Evolutionary conservation across 768 basidiomycete genomes (phyloP), one percentile per base, ranked within the genome.

Genomic region (Boletus vinaceobasis): DNA sequence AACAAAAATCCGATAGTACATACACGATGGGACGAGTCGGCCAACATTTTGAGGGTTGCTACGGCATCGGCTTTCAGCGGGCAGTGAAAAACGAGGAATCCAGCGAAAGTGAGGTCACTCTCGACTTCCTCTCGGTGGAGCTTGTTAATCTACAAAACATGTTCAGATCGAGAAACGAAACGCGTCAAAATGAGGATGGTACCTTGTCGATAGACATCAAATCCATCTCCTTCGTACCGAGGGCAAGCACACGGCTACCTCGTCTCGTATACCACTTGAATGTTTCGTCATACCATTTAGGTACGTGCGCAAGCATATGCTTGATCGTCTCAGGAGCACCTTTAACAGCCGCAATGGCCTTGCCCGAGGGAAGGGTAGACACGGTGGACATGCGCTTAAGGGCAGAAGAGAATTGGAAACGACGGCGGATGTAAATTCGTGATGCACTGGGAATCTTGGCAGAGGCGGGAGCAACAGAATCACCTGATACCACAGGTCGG

Each of bases 51-150:
- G 54, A 99, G 79, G 0, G 90, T 82, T 57, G 88, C 85, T 11
- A 98, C 79, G 2, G 97, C 97, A 69, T 99, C 97, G 15, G 83
- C 72, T 73, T 99, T 99, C 59, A 99, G 81, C 3, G 97, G 97
- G 67, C 95, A 98, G 66, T 98, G 95, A 84, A 99, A 99, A 21
- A 99, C 93, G 56, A 99, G 77, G 78, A 99, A 99, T 7, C 97
- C 97, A n/a, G 84, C 93, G 64, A 99, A 99, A 4, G 68, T 74
- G 43, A 99, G 78, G 1, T 74, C 68, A 55, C 83, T 84, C 72
- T 99, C 97, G 10, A 92, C 90, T 31, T 83, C 73, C 38, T 91
- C 86, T 43, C 97, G 79, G 37, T 84, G 73, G n/a, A 98, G 71
- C 61, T 90, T 91, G 69, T 94, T 94, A 65, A 98, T 90, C 93